A percentile compares a stretch with the other conserved stretches of the same genome.
phyloP scores from a whole-genome alignment of 139 green algal genomes.

The Coelastrella sp. region DNA sequence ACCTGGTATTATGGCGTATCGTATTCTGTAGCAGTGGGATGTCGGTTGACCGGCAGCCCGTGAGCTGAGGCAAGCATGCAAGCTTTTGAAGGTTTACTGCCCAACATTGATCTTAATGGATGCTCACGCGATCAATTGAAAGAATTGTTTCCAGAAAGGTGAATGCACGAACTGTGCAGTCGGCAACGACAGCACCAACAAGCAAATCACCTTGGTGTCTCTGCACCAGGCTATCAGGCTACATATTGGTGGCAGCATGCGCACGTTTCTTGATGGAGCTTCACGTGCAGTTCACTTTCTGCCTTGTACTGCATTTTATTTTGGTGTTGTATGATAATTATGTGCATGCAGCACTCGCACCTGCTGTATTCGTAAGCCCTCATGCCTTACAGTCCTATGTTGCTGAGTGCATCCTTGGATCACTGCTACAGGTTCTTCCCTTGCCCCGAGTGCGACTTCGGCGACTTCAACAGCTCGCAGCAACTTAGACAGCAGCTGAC shows the following conservation, averaged over 20 bases:
- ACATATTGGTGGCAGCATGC: too few species aligned
- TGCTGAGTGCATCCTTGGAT: neutral
- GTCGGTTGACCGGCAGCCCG: too few species aligned
- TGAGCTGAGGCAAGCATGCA: conserved; percentile 9
- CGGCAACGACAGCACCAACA: neutral
- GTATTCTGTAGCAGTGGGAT: too few species aligned
- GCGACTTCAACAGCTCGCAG: neutral
- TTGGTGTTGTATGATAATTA: too few species aligned
- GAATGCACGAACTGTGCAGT: neutral
- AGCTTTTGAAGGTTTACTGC: neutral
- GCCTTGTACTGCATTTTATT: too few species aligned
- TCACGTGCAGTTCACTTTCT: too few species aligned
- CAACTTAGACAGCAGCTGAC: neutral
- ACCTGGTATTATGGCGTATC: too few species aligned
- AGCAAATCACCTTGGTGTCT: too few species aligned
- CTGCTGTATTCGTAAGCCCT: neutral
- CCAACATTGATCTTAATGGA: neutral
- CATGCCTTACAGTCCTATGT: too few species aligned
- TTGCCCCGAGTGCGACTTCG: neutral
- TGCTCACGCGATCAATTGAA: conserved; percentile 26
- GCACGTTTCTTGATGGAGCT: too few species aligned
- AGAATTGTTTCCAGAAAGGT: conserved; percentile 10
- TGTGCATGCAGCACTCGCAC: neutral
- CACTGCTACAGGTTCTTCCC: conserved; percentile 19
- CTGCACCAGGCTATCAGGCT: too few species aligned